Base-by-base conservation (phyloP, 306 rosid species). In the Bauhinia variegata region DNA sequence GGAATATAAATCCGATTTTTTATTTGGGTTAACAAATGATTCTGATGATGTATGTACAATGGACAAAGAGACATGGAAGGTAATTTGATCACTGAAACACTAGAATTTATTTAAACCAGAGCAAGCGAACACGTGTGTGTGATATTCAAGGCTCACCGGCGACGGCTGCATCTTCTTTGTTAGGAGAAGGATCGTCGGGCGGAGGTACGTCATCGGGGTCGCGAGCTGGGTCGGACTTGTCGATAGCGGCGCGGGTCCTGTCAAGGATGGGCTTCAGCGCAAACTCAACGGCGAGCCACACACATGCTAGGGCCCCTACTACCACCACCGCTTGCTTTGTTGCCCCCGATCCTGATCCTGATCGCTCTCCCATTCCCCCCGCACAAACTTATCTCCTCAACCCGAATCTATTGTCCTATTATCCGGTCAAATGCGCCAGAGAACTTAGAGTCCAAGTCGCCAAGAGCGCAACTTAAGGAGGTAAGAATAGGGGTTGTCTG, bases 251-350 rank as follows among this genome's bases (percentile, higher is more conserved):
- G 0, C 98, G 93, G 80, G 80, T 82, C 84, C 18, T 43, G 36
- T 33, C 36, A 34, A 89, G 92, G 60, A 85, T 75, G 64, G 97
- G 97, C 65, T 90, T 90, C 80, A 89, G 54, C n/a, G 95, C 96
- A 6, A 88, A 63, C 82, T 93, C 97, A 1, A 93, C 80, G 36
- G 95, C 85, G 10, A 85, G 60, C 97, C 99, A 93, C 0, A 60
- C 97, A 1, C 77, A 68, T 0, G 97, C 91, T 41, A 89, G 85
- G 81, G 95, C 96, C 70, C 96, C 95, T 5, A 78, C 76, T 18
- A 88, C 89, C 58, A 90, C 77, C 77, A 57, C 18, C 2, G 90
- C 92, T 75, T 90, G 95, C 83, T 85, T 86, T 13, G 82, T 69
- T 5, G 41, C 41, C 7, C 50, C 83, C 23, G 72, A 8, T 18